A percentile compares a stretch with the other conserved stretches of the same genome.
phyloP scores from a whole-genome alignment of 1,139 yeast genomes.

The Lodderomyces pseudojiufengensis region DNA sequence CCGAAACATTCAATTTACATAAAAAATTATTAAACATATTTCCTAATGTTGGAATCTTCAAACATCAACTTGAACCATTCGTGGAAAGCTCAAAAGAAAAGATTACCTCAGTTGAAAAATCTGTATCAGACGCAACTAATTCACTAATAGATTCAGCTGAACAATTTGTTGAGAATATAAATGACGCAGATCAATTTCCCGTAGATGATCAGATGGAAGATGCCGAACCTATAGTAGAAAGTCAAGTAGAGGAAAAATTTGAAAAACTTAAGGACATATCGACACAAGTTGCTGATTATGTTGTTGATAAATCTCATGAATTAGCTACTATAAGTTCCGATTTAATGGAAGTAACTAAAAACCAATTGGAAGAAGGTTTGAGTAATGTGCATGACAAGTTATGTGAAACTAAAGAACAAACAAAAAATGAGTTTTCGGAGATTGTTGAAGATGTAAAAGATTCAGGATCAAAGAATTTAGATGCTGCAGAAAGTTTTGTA shows the following conservation, averaged over 20 bases:
- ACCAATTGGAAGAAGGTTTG: not conserved
- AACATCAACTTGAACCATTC: no score
- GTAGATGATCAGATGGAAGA: not conserved
- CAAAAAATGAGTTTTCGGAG: no score
- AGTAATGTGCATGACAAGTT: not conserved
- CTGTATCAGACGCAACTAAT: no score
- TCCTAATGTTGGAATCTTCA: no score
- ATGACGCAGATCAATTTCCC: not conserved
- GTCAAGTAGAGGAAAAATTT: not conserved
- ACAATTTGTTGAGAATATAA: not conserved
- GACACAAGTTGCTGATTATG: not conserved
- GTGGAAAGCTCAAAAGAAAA: no score
- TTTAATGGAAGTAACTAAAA: no score
- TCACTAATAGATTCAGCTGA: not conserved
- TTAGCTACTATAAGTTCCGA: not conserved
- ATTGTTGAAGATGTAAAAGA: not conserved
- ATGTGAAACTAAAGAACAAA: not conserved
- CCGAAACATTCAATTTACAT: not conserved
- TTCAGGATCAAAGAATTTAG: not conserved
- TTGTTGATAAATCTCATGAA: conserved; percentile 7
- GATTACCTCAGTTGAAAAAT: no score
- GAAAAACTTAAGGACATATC: conserved; percentile 2
- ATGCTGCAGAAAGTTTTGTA: not conserved
- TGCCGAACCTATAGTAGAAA: not conserved
- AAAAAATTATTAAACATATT: no score